Base-by-base conservation (phyloP, 2,329 filamentous ascomycete genomes). In the Aplosporella prunicola region DNA sequence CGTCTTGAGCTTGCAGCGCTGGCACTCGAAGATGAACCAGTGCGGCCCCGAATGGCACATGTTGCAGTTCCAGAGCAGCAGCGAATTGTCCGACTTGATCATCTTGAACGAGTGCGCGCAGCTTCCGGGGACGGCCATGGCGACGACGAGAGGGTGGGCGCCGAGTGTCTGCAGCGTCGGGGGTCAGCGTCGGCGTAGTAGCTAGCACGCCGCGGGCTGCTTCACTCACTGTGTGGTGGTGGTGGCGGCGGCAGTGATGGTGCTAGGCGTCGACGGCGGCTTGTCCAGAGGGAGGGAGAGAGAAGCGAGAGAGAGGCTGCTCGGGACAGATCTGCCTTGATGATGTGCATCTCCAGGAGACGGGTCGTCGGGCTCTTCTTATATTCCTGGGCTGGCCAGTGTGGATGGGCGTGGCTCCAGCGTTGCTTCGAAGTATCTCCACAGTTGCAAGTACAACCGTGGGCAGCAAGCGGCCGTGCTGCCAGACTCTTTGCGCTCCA, bases 51-150 rank as follows among this genome's bases (percentile, higher is more conserved):
- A 66, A 47, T 69, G 66, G 53, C 67, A 71, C 47, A 64, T 51
- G 49, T 68, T 66, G 61, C 67, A 71, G 40, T 67, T 67, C 67
- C 67, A 71, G 39, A 67, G 55, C 41, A 71, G 61, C 44, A 70
- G 54, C 4, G 63, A 68, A 10, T 64, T 69, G 51, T 69, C 64
- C 15, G 64, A 68, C 49, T 70, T 70, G 60, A 69, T 66, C 51
- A 68, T 58, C 46, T 63, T 62, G 60, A 67, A 71, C 24, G 50
- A 49, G 50, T 71, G 67, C 32, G 62, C 52, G 58, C 67, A 71
- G 50, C 53, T 63, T 39, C 59, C 63, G 18, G 66, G 60, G 41
- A 62, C 62, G 40, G 66, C 66, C 66, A 69, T 69, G 38, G 49
- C 45, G 50, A 43, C 44, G 10, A 16, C n/a, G 17, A 5, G 20